Base-by-base conservation (phyloP, 441 rosid species). In the Syzygium syzygioides region DNA sequence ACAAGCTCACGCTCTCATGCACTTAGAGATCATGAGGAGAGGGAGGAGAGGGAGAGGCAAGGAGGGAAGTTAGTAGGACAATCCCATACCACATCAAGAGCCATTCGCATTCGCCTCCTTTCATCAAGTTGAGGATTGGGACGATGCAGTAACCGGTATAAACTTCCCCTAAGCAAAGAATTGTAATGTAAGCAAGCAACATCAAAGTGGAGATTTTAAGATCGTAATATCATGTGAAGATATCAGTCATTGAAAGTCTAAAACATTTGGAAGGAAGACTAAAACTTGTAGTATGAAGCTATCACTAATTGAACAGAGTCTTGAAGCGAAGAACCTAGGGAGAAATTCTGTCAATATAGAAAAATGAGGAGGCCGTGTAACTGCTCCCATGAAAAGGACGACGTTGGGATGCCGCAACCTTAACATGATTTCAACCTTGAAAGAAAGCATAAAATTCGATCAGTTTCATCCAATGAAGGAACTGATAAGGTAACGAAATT, bases 311-410 rank as follows among this genome's bases (percentile, higher is more conserved):
- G 50, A 37, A 71, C 52, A 37, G 7, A 71, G n/a, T 71, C 1
- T 0, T 20, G 80, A 71, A 71, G 15, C 5, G 80, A n/a, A 71
- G 80, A 92, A 98, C 99, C 99, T 98, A 90, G 99, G 99, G 85
- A 98, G 92, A 92, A 94, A 98, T 93, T 98, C 99, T 30, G 99
- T 98, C 91, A 98, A 89, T 91, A 98, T 97, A 26, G 99, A 97
- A 93, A 98, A 94, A 93, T 98, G 95, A 56, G 99, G 99, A 13
- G 96, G 91, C 53, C 95, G 97, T 86, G 99, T 96, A 90, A 98
- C 99, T 52, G 99, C 99, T 93, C 99, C 99, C 99, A 97, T 97
- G 95, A 98, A 98, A 90, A 97, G 99, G 90, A 98, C 99, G 87
- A 98, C 97, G 68, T 98, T 98, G 64, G 99, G 99, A 92, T 98